phyloP scores from a whole-genome alignment of 352 stramenopile species.

The Globisporangium canariense region DNA sequence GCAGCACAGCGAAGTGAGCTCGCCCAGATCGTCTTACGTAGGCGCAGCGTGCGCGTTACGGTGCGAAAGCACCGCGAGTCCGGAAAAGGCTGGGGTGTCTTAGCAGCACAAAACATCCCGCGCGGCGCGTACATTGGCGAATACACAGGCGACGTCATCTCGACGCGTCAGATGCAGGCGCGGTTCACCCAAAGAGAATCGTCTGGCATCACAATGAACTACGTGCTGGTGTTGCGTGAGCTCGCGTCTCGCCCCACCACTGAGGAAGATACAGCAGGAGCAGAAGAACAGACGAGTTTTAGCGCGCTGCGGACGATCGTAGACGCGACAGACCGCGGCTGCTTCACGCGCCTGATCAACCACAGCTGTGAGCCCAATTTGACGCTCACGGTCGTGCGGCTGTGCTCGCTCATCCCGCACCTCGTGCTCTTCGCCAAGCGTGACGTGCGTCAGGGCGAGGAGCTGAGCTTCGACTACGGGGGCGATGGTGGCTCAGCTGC shows the following conservation, averaged over 20 bases:
- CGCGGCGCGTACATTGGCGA: conserved; percentile 41
- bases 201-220: conserved; percentile 32
- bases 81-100: conserved; percentile 47
- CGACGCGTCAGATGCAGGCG: conserved; percentile 31
- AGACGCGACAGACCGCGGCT: conserved; percentile 42
- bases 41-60: conserved; percentile 30
- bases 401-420: conserved; percentile 55
- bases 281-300: conserved; percentile 7
- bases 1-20: conserved; percentile 21
- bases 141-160: conserved; percentile 65
- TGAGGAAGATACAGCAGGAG: not conserved
- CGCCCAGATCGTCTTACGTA: conserved; percentile 22
- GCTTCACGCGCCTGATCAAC: conserved; percentile 71
- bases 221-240: conserved; percentile 57
- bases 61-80: conserved; percentile 15
- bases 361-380: conserved; percentile 59
- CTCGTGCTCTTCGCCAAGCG: conserved; percentile 50
- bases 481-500: no score
- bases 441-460: conserved; percentile 17
- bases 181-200: conserved; percentile 27
- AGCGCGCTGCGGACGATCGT: conserved; percentile 56
- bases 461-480: no score
- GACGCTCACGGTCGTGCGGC: conserved; percentile 44
- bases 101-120: conserved; percentile 30
- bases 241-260: not conserved